phyloP scores from a whole-genome alignment of 2,329 filamentous ascomycete genomes.

The Cucurbitaria berberidis region DNA sequence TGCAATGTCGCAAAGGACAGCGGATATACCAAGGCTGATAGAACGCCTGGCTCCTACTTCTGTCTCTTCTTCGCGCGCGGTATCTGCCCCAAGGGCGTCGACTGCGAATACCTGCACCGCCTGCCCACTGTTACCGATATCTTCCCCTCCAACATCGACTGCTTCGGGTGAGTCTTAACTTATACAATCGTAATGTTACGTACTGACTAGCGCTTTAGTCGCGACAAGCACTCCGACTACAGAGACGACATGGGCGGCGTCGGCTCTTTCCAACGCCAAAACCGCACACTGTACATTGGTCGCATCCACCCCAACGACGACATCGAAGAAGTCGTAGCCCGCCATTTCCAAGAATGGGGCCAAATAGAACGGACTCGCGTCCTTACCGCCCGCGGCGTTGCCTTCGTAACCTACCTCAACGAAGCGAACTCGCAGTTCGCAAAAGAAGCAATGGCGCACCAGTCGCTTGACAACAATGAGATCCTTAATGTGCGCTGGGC shows the following conservation, averaged over 20 bases:
- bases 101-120: constrained; percentile 93
- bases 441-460: constrained; percentile 92
- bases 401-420: constrained; percentile 92
- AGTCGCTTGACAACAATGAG: constrained; percentile 88
- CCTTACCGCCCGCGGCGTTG: constrained; percentile 86
- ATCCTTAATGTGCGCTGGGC: constrained; percentile 97
- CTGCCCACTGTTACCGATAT: constrained; percentile 86
- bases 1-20: constrained; percentile 79
- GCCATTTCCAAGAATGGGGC: constrained; percentile 97
- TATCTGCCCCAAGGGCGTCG: constrained; percentile 80
- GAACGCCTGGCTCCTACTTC: constrained; percentile 74
- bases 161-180: no score
- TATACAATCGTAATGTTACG: no score
- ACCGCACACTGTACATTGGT: constrained; percentile 91
- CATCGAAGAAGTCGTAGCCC: constrained; percentile 92
- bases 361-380: constrained; percentile 88
- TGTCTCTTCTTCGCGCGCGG: constrained; percentile 92
- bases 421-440: constrained; percentile 60
- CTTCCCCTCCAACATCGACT: constrained; percentile 93
- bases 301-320: constrained; percentile 95
- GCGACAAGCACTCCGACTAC: constrained; percentile 92
- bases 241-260: constrained; percentile 98
- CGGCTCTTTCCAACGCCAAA: constrained; percentile 90
- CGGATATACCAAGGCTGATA: constrained; percentile 59
- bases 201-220: no score